Conservation (phyloP, 106 monocot genomes). For the Dendrobium chrysotoxum region DNA sequence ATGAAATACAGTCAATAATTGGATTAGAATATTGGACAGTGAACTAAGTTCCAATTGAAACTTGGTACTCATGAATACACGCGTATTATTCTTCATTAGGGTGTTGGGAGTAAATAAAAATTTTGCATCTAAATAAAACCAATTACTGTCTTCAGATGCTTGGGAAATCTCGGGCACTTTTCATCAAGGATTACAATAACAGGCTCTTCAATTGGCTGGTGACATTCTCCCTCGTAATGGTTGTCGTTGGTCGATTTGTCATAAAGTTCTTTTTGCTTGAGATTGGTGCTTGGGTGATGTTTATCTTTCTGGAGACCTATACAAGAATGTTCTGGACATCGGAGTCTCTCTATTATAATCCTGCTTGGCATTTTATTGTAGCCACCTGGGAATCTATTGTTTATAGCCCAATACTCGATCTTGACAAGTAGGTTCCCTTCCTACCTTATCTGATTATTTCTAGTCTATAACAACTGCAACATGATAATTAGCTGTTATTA, state of each 20-base stretch:
- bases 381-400: slow-evolving; percentile 84
- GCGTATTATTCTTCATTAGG: neutral
- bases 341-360: slow-evolving; percentile 88
- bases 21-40: too few relatives aligned
- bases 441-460: neutral
- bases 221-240: slow-evolving; percentile 85
- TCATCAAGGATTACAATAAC: slow-evolving; percentile 92
- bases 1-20: too few relatives aligned
- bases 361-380: slow-evolving; percentile 86
- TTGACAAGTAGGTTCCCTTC: slow-evolving; percentile 58
- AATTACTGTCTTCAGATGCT: slow-evolving; percentile 56
- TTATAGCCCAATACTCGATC: slow-evolving; percentile 86
- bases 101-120: neutral
- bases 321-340: slow-evolving; percentile 99
- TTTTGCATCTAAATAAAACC: neutral
- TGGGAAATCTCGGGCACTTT: slow-evolving; percentile 59
- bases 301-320: slow-evolving; percentile 93
- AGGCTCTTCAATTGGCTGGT: slow-evolving; percentile 97
- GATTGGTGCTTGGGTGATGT: slow-evolving; percentile 89
- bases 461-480: neutral
- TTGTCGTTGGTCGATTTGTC: slow-evolving; percentile 77
- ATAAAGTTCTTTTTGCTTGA: slow-evolving; percentile 89
- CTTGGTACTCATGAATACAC: neutral
- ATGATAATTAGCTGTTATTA: neutral
- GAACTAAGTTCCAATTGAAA: too few relatives aligned